phyloP scores from a whole-genome alignment of 768 basidiomycete species.

The Sporobolomyces roseus region DNA sequence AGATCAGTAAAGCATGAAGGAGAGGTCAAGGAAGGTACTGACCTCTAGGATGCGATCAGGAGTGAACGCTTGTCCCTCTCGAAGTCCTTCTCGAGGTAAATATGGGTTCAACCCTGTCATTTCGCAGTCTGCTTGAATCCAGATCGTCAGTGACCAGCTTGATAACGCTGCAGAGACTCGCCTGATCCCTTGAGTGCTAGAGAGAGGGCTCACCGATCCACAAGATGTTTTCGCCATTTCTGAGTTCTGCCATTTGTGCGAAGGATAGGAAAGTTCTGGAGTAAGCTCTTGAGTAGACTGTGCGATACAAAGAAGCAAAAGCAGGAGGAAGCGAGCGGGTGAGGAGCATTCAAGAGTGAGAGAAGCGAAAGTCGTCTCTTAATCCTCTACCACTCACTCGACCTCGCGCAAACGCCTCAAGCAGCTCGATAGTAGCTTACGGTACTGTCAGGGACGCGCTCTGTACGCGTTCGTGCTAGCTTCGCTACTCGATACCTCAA shows the following conservation, averaged over 20 bases:
- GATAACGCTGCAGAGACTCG: neutral
- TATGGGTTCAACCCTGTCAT: conserved; percentile 41
- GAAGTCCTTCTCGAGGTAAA: conserved; percentile 16
- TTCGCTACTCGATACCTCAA: no score
- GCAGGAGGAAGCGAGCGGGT: neutral
- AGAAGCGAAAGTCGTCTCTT: neutral
- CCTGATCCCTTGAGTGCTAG: neutral
- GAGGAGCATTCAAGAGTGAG: neutral
- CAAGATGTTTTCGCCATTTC: conserved; percentile 27
- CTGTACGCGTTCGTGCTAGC: no score
- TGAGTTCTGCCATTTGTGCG: conserved; percentile 14
- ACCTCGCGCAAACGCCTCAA: neutral
- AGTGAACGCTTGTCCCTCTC: conserved; percentile 13
- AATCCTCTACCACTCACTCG: neutral
- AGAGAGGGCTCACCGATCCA: conserved; percentile 34
- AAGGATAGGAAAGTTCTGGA: conserved; percentile 1
- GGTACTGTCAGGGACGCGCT: no score
- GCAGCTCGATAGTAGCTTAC: no score
- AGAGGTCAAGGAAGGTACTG: neutral
- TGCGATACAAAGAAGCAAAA: neutral
- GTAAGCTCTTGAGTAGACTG: neutral
- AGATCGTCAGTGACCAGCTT: neutral
- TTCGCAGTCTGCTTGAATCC: conserved; percentile 32
- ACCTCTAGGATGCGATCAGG: conserved; percentile 42
- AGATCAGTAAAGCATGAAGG: neutral